Evolutionary conservation across 345 rosid genomes (phyloP), one percentile per base, ranked within the genome.

Genomic region (Trapa incisa): DNA sequence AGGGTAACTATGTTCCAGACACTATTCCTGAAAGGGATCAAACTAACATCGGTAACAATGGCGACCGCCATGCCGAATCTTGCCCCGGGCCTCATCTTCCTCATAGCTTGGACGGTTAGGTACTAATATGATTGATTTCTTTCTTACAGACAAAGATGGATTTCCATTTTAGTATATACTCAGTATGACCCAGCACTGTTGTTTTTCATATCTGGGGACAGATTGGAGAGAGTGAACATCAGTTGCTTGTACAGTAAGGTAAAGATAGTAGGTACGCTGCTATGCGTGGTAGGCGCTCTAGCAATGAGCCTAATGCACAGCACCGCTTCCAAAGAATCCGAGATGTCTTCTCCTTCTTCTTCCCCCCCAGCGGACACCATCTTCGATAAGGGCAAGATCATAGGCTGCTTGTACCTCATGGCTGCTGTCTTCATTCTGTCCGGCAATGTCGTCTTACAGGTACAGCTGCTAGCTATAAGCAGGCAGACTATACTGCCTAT

Each of bases 21-120:
- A 53, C 70, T 91, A 47, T 87, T 80, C 75, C 77, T 95, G 29
- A 72, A 89, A 75, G 97, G 97, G 63, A 86, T 95, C 67, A 70
- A 85, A 72, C 78, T 84, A 45, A 91, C 99, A 1, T 91, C 97
- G 60, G 92, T 97, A 29, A 86, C 96, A 69, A 68, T 91, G 78
- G 99, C 96, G 12, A 91, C 97, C 52, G 96, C 99, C 57, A 95
- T 95, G 99, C 96, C 94, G 47, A 95, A 95, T 77, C 90, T 95
- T 35, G 87, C 89, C 73, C 99, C 97, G 0, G 97, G 88, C 47
- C 73, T 95, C 41, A 91, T 95, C 67, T 95, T 95, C 70, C 54
- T 84, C 67, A 95, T 91, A 52, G 97, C 97, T 42, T 91, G 99
- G 97, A 63, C 74, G 70, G 67, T 77, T 53, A 82, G 96, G 96